Percentiles rank a stretch among this genome's conserved stretches.
Evolutionary conservation across 78 protist genomes (phyloP).

Genomic region (Dictyostelium firmibasis): DNA sequence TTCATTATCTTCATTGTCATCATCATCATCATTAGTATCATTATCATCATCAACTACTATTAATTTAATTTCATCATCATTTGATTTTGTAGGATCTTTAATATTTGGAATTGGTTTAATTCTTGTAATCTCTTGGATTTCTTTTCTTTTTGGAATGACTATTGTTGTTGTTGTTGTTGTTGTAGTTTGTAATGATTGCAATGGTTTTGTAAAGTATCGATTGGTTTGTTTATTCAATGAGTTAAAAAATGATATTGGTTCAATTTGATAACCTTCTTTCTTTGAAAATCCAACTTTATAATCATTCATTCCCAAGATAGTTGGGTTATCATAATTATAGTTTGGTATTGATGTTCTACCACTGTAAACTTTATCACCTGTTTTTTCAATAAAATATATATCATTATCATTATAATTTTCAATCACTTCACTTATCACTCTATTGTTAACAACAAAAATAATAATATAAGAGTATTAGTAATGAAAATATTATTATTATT

Average conservation of each 20-base stretch:
- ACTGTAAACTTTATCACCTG: background rate
- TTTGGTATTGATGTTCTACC: constrained; percentile 4
- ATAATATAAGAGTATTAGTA: too few relatives aligned
- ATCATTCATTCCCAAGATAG: constrained; percentile 4
- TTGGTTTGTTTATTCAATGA: background rate
- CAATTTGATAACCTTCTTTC: constrained; percentile 25
- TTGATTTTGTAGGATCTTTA: background rate
- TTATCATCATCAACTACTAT: background rate
- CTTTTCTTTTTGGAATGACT: background rate
- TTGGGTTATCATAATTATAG: background rate
- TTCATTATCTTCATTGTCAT: background rate
- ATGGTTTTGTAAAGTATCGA: background rate
- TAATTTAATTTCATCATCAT: constrained; percentile 11
- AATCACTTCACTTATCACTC: background rate
- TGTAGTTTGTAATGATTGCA: background rate
- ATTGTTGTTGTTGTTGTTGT: too few relatives aligned
- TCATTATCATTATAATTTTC: background rate
- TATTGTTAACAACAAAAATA: too few relatives aligned
- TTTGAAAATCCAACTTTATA: constrained; percentile 5
- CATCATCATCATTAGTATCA: background rate
- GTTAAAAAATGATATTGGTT: background rate
- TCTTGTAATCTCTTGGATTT: background rate
- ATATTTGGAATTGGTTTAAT: background rate
- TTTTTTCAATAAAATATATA: constrained; percentile 8
- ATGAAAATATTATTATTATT: too few relatives aligned